These are phyloP conservation scores for Metarhizium robertsii DNA, from an alignment of 2,329 filamentous ascomycete genomes.

Conservation along the genomic window DNA sequence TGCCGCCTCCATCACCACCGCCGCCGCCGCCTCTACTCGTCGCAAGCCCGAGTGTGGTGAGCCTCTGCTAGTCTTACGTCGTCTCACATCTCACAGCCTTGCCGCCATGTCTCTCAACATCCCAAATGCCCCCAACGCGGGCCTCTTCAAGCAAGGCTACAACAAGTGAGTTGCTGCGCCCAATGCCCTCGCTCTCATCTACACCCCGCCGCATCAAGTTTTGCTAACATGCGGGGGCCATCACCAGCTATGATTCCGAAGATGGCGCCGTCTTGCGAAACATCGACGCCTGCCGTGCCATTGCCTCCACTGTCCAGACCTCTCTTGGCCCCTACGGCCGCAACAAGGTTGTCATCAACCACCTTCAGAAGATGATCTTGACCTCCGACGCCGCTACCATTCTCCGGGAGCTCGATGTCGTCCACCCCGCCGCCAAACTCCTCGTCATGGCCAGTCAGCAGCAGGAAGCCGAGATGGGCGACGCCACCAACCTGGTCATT, in stretches of 20 bases:
- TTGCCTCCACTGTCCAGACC: slow-evolving; percentile 92
- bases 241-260: slow-evolving; percentile 87
- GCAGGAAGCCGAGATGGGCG: slow-evolving; percentile 98
- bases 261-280: slow-evolving; percentile 98
- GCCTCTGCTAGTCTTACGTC: slow-evolving; percentile 2
- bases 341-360: slow-evolving; percentile 99
- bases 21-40: not conserved
- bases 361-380: slow-evolving; percentile 98
- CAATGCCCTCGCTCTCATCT: not conserved
- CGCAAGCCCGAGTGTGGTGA: slow-evolving; percentile 6
- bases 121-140: slow-evolving; percentile 84
- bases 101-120: slow-evolving; percentile 85
- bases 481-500: slow-evolving; percentile 96
- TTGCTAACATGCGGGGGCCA: slow-evolving; percentile 10
- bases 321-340: slow-evolving; percentile 94
- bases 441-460: slow-evolving; percentile 98
- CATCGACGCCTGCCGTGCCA: slow-evolving; percentile 95
- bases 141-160: slow-evolving; percentile 93
- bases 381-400: slow-evolving; percentile 98
- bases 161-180: slow-evolving; percentile 60
- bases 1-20: slow-evolving; percentile 1
- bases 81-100: slow-evolving; percentile 1
- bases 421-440: slow-evolving; percentile 94
- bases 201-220: not conserved
- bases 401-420: slow-evolving; percentile 91